phyloP scores from a whole-genome alignment of 1,284 basidiomycete species.

The Heterobasidion occidentale region DNA sequence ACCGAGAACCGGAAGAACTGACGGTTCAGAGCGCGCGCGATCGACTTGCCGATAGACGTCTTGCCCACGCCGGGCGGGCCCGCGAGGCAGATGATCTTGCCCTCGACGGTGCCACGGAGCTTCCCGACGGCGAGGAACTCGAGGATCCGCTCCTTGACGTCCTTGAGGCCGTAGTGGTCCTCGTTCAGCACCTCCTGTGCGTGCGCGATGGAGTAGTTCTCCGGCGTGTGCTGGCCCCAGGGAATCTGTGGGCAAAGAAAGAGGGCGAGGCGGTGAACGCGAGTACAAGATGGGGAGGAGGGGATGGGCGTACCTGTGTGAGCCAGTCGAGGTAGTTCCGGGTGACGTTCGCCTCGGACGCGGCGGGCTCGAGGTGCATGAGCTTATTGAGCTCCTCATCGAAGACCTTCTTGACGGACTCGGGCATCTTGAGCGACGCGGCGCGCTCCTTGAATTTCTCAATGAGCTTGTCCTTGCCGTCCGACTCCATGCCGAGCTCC shows the following conservation, averaged over 20 bases:
- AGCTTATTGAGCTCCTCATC: constrained; percentile 96
- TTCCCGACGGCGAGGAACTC: constrained; percentile 99
- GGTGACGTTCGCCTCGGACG: constrained; percentile 95
- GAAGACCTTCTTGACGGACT: constrained; percentile 88
- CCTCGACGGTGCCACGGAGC: constrained; percentile 92
- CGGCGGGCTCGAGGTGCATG: constrained; percentile 84
- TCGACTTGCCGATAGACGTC: constrained; percentile 93
- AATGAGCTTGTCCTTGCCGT: constrained; percentile 96
- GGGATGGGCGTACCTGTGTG: constrained; percentile 55
- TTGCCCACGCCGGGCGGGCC: constrained; percentile 98
- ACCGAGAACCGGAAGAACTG: constrained; percentile 97
- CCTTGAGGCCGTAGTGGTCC: constrained; percentile 94
- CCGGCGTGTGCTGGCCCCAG: constrained; percentile 92
- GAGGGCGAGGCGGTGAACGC: background rate
- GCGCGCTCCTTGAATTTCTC: constrained; percentile 96
- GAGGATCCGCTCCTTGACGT: constrained; percentile 95
- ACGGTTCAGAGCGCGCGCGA: constrained; percentile 77
- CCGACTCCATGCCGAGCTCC: constrained; percentile 94
- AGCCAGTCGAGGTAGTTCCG: constrained; percentile 96
- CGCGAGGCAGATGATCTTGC: constrained; percentile 96
- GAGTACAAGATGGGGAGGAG: background rate
- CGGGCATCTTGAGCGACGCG: constrained; percentile 85
- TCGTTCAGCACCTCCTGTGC: constrained; percentile 87
- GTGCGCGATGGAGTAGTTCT: constrained; percentile 88
- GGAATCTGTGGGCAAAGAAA: constrained; percentile 52